A percentile compares a stretch with the other conserved stretches of the same genome.
phyloP scores from a whole-genome alignment of 164 flowering plant species.

The Stephania cephalantha region DNA sequence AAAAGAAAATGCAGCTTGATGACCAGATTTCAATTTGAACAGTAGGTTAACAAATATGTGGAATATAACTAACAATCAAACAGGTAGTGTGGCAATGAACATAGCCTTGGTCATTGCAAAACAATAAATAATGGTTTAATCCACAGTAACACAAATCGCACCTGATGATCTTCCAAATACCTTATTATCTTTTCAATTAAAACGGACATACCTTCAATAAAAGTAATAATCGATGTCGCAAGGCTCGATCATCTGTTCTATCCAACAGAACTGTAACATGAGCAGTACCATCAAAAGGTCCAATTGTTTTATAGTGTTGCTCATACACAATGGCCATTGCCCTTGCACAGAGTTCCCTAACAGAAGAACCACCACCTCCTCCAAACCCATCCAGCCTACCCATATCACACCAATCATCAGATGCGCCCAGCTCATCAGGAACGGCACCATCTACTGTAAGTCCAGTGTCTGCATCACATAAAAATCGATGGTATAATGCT shows the following conservation, averaged over 20 bases:
- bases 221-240: conserved; percentile 84
- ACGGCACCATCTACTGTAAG: conserved; percentile 95
- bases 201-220: conserved; percentile 62
- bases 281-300: conserved; percentile 96
- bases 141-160: neutral
- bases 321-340: conserved; percentile 99
- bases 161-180: neutral
- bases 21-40: neutral
- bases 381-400: conserved; percentile 99
- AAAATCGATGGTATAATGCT: conserved; percentile 90
- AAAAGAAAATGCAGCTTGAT: neutral
- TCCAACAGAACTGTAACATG: conserved; percentile 91
- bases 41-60: neutral
- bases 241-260: conserved; percentile 90
- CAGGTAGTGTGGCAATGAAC: neutral
- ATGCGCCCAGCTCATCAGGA: conserved; percentile 91
- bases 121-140: neutral
- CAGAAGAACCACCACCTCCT: conserved; percentile 94
- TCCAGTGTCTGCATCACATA: conserved; percentile 96
- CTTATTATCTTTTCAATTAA: neutral
- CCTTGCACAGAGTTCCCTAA: conserved; percentile 97
- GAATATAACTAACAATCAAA: neutral
- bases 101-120: neutral
- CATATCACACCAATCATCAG: conserved; percentile 99
- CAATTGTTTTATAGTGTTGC: conserved; percentile 71